These are phyloP conservation scores for Globisporangium orthogonon DNA, from an alignment of 352 stramenopile species.

Conservation along the genomic window DNA sequence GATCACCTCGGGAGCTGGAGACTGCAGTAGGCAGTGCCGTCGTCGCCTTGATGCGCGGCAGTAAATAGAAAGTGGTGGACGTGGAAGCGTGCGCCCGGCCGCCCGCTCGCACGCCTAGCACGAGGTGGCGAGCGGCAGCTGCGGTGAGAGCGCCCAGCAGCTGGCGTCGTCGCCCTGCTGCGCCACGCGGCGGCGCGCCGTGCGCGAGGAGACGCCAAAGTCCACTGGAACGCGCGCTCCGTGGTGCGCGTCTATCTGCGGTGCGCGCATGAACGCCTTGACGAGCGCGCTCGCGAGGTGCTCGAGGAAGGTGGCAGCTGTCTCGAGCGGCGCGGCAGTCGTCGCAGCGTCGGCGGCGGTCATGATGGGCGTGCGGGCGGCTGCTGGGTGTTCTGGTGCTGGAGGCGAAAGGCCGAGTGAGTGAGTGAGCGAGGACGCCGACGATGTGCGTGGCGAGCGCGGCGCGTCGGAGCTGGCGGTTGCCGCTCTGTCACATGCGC, in stretches of 20 bases:
- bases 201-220: conserved; percentile 4
- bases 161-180: conserved; percentile 43
- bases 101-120: conserved; percentile 12
- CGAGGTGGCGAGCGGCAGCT: conserved; percentile 37
- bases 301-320: conserved; percentile 31
- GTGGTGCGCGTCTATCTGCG: conserved; percentile 63
- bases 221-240: conserved; percentile 58
- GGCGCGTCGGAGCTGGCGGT: no score
- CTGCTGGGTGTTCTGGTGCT: conserved; percentile 9
- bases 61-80: no score
- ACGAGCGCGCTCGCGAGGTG: conserved; percentile 49
- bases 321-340: conserved; percentile 10
- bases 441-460: no score
- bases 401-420: no score
- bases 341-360: background rate
- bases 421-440: conserved; percentile 3
- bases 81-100: no score
- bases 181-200: conserved; percentile 18
- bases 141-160: conserved; percentile 50
- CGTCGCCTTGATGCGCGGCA: no score
- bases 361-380: background rate
- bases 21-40: no score
- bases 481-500: no score
- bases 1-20: no score
- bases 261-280: conserved; percentile 70